phyloP scores from a whole-genome alignment of 441 rosid genomes.

The Sinapis alba region DNA sequence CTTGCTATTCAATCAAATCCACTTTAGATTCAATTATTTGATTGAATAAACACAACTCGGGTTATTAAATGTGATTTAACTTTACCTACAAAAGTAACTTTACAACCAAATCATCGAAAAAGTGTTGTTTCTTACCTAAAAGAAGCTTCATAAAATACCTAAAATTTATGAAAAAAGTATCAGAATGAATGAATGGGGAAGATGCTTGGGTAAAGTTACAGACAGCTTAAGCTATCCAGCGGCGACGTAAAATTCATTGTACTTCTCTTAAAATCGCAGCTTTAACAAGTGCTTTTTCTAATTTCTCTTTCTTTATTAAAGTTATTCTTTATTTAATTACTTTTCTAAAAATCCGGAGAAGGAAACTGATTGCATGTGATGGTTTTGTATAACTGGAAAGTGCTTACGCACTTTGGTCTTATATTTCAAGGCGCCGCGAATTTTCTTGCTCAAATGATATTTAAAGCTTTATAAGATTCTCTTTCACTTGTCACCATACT shows the following conservation, averaged over 20 bases:
- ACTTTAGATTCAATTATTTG: not conserved
- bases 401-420: constrained; percentile 9
- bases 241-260: constrained; percentile 17
- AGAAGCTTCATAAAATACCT: not conserved
- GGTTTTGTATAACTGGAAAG: constrained; percentile 28
- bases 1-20: not conserved
- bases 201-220: constrained; percentile 28
- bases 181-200: not conserved
- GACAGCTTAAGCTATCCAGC: constrained; percentile 8
- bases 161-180: not conserved
- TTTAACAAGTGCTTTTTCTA: not conserved
- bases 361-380: constrained; percentile 10
- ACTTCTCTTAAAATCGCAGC: not conserved
- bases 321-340: not conserved
- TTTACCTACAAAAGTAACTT: constrained; percentile 19
- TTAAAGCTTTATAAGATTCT: constrained; percentile 22
- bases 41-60: not conserved
- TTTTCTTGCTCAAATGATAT: constrained; percentile 2
- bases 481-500: constrained; percentile 13
- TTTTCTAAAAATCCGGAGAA: not conserved
- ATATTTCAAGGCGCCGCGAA: constrained; percentile 33
- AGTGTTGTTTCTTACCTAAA: not conserved
- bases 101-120: constrained; percentile 6
- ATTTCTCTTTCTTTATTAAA: not conserved
- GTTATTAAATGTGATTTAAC: constrained; percentile 19